phyloP scores from a whole-genome alignment of 352 stramenopile genomes.

The Globisporangium sylvaticum region DNA sequence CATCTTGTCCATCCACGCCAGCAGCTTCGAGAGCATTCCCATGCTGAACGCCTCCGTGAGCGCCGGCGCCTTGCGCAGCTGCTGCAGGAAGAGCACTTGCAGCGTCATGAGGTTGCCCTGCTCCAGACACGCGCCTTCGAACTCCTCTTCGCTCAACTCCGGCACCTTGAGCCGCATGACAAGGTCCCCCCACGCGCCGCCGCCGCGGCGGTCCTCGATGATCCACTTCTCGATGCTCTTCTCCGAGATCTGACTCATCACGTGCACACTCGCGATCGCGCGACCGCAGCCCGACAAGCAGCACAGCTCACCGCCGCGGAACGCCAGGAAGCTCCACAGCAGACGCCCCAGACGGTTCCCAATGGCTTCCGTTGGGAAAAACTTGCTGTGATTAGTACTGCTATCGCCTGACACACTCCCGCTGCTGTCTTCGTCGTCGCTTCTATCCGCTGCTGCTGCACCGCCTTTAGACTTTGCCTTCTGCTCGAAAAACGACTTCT shows the following conservation, averaged over 20 bases:
- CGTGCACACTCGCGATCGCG: slow-evolving; percentile 74
- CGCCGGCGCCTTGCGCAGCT: slow-evolving; percentile 50
- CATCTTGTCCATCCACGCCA: slow-evolving; percentile 71
- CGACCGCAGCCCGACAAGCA: slow-evolving; percentile 66
- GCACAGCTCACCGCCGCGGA: slow-evolving; percentile 72
- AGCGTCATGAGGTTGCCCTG: slow-evolving; percentile 77
- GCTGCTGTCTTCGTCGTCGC: slow-evolving; percentile 22
- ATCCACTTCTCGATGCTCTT: slow-evolving; percentile 85
- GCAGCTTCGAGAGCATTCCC: slow-evolving; percentile 64
- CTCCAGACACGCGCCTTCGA: slow-evolving; percentile 65
- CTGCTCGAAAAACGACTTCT: slow-evolving; percentile 29
- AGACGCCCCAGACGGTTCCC: slow-evolving; percentile 57
- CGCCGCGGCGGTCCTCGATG: slow-evolving; percentile 66
- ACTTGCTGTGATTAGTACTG: neutral
- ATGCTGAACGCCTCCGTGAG: slow-evolving; percentile 69
- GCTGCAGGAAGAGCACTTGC: slow-evolving; percentile 75
- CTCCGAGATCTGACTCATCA: slow-evolving; percentile 79
- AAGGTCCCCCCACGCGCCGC: slow-evolving; percentile 58
- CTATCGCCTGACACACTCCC: neutral
- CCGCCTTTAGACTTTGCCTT: slow-evolving; percentile 16
- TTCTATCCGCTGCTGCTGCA: slow-evolving; percentile 1
- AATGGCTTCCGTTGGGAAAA: slow-evolving; percentile 43
- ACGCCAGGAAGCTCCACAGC: slow-evolving; percentile 78
- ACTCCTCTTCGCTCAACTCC: slow-evolving; percentile 78
- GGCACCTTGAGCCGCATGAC: slow-evolving; percentile 61